Conservation (phyloP, 768 basidiomycete genomes). For the Tulasnella sp. region DNA sequence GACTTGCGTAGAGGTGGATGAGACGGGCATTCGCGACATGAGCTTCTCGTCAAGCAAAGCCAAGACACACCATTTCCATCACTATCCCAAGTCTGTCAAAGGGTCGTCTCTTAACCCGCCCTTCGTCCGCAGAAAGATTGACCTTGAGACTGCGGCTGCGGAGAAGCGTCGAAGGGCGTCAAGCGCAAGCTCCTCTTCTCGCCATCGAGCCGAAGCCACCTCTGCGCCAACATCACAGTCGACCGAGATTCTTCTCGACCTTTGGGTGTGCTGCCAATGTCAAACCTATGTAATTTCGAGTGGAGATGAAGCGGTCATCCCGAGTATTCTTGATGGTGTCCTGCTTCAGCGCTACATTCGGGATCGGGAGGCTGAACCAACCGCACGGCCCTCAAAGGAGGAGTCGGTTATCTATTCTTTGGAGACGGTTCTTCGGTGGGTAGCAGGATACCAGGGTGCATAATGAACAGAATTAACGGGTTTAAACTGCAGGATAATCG, state of each 20-base stretch:
- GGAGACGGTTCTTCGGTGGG: conserved; percentile 64
- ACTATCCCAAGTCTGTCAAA: conserved; percentile 65
- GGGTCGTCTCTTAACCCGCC: conserved; percentile 61
- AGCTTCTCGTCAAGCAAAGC: conserved; percentile 49
- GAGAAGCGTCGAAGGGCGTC: neutral
- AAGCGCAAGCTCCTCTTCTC: conserved; percentile 54
- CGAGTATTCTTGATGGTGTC: conserved; percentile 65
- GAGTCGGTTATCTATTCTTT: conserved; percentile 52
- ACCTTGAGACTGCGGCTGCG: neutral
- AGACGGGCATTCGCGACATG: conserved; percentile 38
- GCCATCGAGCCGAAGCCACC: conserved; percentile 33
- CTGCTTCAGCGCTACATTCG: conserved; percentile 58
- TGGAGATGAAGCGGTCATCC: conserved; percentile 53
- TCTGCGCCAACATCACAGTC: conserved; percentile 30
- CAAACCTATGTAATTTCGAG: conserved; percentile 62
- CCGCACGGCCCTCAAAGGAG: conserved; percentile 46
- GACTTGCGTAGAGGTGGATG: conserved; percentile 53
- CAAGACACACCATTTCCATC: conserved; percentile 67
- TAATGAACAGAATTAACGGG: conserved; percentile 4
- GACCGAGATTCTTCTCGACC: conserved; percentile 54
- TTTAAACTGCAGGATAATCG: conserved; percentile 52
- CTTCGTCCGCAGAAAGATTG: conserved; percentile 39
- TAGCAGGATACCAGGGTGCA: conserved; percentile 32
- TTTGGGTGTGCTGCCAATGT: conserved; percentile 84
- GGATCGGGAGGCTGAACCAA: conserved; percentile 46